These are phyloP conservation scores for Cladorrhinum samala DNA, from an alignment of 495 filamentous ascomycete species.

Conservation along the genomic window DNA sequence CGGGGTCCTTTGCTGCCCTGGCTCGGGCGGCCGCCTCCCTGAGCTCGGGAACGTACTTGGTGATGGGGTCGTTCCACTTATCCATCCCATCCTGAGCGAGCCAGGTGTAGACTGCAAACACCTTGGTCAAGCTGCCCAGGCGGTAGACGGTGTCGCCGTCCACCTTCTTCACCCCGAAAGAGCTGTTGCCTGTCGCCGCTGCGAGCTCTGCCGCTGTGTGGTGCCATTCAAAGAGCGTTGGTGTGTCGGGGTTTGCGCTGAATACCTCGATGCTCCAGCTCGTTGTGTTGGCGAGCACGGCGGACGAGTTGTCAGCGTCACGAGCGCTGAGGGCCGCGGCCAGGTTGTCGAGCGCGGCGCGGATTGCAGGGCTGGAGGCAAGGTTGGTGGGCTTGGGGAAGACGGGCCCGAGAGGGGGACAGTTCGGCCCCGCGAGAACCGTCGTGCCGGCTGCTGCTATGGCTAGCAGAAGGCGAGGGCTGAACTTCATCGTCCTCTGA, in stretches of 20 bases:
- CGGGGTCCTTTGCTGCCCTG: slow-evolving; percentile 27
- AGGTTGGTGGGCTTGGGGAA: slow-evolving; percentile 40
- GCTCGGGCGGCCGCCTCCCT: slow-evolving; percentile 26
- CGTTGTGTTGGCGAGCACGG: slow-evolving; percentile 36
- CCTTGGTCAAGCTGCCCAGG: slow-evolving; percentile 45
- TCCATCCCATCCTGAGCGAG: slow-evolving; percentile 38
- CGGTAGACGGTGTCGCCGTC: slow-evolving; percentile 46
- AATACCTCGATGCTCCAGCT: slow-evolving; percentile 50
- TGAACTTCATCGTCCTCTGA: neutral
- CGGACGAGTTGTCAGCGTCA: slow-evolving; percentile 26
- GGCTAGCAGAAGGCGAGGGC: slow-evolving; percentile 5
- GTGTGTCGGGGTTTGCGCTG: slow-evolving; percentile 34
- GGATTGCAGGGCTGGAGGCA: slow-evolving; percentile 27
- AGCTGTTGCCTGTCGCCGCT: slow-evolving; percentile 9
- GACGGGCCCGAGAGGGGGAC: slow-evolving; percentile 44
- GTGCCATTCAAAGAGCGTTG: slow-evolving; percentile 41
- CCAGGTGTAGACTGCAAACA: slow-evolving; percentile 43
- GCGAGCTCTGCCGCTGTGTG: slow-evolving; percentile 38
- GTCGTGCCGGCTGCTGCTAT: slow-evolving; percentile 2
- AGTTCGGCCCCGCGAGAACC: slow-evolving; percentile 30
- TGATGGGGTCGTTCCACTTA: slow-evolving; percentile 42
- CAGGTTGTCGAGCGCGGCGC: slow-evolving; percentile 32
- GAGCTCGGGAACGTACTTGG: slow-evolving; percentile 52
- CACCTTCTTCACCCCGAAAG: slow-evolving; percentile 32
- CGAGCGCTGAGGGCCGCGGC: slow-evolving; percentile 29